Conservation (phyloP, 345 rosid species). For the Cardamine chenopodiifolia region DNA sequence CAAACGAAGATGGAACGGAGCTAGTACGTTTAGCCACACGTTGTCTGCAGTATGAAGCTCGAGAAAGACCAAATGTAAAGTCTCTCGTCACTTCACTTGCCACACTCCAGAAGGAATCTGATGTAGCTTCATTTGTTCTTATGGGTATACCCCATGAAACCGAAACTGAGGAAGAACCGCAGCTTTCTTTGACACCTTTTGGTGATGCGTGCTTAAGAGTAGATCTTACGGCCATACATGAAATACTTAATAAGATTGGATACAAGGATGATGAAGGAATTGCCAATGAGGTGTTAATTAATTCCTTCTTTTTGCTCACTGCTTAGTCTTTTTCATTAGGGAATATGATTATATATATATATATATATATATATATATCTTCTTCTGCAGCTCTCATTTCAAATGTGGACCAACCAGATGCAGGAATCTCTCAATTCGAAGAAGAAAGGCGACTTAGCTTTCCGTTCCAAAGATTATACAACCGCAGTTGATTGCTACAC, state of each 20-base stretch:
- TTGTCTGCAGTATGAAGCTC: constrained; percentile 95
- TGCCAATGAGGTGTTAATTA: constrained; percentile 72
- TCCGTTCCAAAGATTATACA: constrained; percentile 78
- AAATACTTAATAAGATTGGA: constrained; percentile 75
- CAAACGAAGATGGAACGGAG: constrained; percentile 93
- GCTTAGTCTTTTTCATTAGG: not conserved
- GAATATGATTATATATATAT: not conserved
- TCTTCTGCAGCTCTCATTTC: constrained; percentile 77
- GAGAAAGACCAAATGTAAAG: constrained; percentile 93
- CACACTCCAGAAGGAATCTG: constrained; percentile 81
- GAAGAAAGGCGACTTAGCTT: constrained; percentile 88
- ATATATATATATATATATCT: no score
- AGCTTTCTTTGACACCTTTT: constrained; percentile 63
- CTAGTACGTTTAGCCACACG: constrained; percentile 86
- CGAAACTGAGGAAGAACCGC: constrained; percentile 48
- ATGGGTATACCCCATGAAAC: constrained; percentile 73
- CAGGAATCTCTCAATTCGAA: constrained; percentile 90
- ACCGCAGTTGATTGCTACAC: constrained; percentile 77
- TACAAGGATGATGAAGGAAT: constrained; percentile 98
- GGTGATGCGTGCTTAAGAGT: constrained; percentile 88
- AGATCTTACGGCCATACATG: constrained; percentile 95
- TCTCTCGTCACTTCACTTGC: constrained; percentile 75
- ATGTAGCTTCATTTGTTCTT: constrained; percentile 66
- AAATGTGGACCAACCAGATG: constrained; percentile 98
- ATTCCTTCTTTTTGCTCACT: not conserved